Percentiles rank a stretch among this genome's conserved stretches.
These are phyloP conservation scores for Fragaria vesca DNA, from an alignment of 306 rosid species.

Conservation along the genomic window DNA sequence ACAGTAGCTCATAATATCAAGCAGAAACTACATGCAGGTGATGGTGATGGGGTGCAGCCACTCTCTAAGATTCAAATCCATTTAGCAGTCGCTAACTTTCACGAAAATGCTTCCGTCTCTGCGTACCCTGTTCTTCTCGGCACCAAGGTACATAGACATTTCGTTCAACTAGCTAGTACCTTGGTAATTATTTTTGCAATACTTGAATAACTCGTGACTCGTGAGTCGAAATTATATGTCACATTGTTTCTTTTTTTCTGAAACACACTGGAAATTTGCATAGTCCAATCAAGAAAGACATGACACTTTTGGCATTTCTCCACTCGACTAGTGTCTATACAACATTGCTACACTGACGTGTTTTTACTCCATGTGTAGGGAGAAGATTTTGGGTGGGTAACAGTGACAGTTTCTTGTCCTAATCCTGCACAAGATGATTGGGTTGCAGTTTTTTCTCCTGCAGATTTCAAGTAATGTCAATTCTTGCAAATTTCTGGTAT, in stretches of 20 bases:
- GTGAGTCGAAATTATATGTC: no score
- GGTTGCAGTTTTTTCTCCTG: no score
- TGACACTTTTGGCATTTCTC: no score
- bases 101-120: slow-evolving; percentile 20
- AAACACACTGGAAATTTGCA: not conserved
- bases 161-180: not conserved
- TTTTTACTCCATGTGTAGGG: slow-evolving; percentile 21
- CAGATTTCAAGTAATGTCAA: no score
- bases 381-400: slow-evolving; percentile 32
- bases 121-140: slow-evolving; percentile 32
- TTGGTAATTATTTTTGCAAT: not conserved
- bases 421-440: slow-evolving; percentile 3
- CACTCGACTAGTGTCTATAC: no score
- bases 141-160: slow-evolving; percentile 11
- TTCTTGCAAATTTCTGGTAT: no score
- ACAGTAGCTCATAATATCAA: not conserved
- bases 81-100: slow-evolving; percentile 20
- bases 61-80: slow-evolving; percentile 30
- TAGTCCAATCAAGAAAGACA: no score
- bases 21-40: not conserved
- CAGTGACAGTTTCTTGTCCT: slow-evolving; percentile 23
- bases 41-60: not conserved
- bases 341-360: not conserved
- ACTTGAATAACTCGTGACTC: accelerated
- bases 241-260: no score